phyloP scores from a whole-genome alignment of 495 filamentous ascomycete species.

The Neurospora sp. region DNA sequence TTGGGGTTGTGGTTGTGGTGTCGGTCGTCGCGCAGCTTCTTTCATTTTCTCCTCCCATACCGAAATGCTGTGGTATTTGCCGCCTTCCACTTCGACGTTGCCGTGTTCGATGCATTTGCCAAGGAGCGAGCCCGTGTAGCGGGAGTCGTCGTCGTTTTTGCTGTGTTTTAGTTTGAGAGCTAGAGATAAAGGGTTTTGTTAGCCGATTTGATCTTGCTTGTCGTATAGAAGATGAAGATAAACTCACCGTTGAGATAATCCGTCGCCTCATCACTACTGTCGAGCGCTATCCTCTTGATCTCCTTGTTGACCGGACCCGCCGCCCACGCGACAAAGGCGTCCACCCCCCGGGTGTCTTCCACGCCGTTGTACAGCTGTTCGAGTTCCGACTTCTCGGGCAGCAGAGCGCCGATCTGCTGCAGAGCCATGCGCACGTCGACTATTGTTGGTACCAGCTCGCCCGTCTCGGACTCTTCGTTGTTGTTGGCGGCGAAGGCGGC shows the following conservation, averaged over 20 bases:
- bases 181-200: slow-evolving; percentile 2
- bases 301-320: slow-evolving; percentile 56
- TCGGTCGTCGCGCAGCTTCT: slow-evolving; percentile 13
- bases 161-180: slow-evolving; percentile 76
- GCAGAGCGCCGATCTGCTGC: slow-evolving; percentile 59
- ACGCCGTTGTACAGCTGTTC: slow-evolving; percentile 30
- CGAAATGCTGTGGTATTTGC: slow-evolving; percentile 50
- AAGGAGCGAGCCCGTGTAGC: slow-evolving; percentile 70
- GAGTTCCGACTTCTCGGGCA: slow-evolving; percentile 41
- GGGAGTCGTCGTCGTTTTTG: slow-evolving; percentile 66
- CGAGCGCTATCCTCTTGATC: slow-evolving; percentile 53
- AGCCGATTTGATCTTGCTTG: neutral
- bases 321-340: slow-evolving; percentile 65
- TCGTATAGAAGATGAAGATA: neutral
- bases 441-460: slow-evolving; percentile 36
- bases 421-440: slow-evolving; percentile 77
- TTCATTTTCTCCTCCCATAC: slow-evolving; percentile 47
- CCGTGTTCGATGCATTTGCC: slow-evolving; percentile 59
- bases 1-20: slow-evolving; percentile 9
- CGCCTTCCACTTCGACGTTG: slow-evolving; percentile 61
- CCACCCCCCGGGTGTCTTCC: slow-evolving; percentile 67
- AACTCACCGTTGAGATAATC: slow-evolving; percentile 61
- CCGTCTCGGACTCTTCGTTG: slow-evolving; percentile 20
- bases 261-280: slow-evolving; percentile 36
- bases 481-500: slow-evolving; percentile 46